Percentiles rank a stretch among this genome's conserved stretches.
Conservation (phyloP, 2,329 filamentous ascomycete genomes). For the Penicillium sp. region DNA sequence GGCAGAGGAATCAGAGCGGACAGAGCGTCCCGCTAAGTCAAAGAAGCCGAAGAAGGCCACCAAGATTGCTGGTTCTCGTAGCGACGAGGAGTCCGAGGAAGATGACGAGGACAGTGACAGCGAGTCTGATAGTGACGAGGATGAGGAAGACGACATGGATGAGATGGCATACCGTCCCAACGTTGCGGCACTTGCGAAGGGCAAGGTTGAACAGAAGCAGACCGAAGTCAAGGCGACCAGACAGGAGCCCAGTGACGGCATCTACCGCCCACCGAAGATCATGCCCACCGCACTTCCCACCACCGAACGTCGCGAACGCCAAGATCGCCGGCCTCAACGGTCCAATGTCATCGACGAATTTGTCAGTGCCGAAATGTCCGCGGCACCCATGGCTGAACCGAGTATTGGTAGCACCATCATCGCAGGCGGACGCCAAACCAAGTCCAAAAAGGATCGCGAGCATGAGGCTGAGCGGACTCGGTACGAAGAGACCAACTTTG, state of each 20-base stretch:
- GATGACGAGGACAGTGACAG: slow-evolving; percentile 26
- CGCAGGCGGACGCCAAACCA: slow-evolving; percentile 74
- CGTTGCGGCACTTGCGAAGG: slow-evolving; percentile 48
- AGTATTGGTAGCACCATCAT: slow-evolving; percentile 91
- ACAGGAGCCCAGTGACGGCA: slow-evolving; percentile 56
- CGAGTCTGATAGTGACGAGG: slow-evolving; percentile 35
- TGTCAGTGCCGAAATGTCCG: slow-evolving; percentile 78
- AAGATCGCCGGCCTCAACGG: slow-evolving; percentile 64
- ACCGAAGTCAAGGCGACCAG: slow-evolving; percentile 24
- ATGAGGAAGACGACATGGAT: slow-evolving; percentile 54
- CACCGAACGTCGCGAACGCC: slow-evolving; percentile 60
- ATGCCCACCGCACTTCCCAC: slow-evolving; percentile 81
- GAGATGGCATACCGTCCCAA: slow-evolving; percentile 66
- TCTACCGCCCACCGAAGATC: slow-evolving; percentile 88
- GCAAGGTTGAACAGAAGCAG: slow-evolving; percentile 38
- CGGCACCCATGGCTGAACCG: slow-evolving; percentile 78
- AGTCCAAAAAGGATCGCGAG: slow-evolving; percentile 73
- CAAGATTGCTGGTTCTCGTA: slow-evolving; percentile 32
- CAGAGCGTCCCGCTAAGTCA: slow-evolving; percentile 27
- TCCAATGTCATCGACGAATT: slow-evolving; percentile 92
- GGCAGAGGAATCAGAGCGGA: slow-evolving; percentile 59
- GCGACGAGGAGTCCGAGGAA: slow-evolving; percentile 30
- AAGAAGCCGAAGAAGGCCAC: slow-evolving; percentile 32
- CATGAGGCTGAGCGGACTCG: slow-evolving; percentile 75
- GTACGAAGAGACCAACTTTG: slow-evolving; percentile 93